Percentiles rank a stretch among this genome's conserved stretches.
Conservation (phyloP, 1,284 basidiomycete genomes). For the Abortiporus biennis region DNA sequence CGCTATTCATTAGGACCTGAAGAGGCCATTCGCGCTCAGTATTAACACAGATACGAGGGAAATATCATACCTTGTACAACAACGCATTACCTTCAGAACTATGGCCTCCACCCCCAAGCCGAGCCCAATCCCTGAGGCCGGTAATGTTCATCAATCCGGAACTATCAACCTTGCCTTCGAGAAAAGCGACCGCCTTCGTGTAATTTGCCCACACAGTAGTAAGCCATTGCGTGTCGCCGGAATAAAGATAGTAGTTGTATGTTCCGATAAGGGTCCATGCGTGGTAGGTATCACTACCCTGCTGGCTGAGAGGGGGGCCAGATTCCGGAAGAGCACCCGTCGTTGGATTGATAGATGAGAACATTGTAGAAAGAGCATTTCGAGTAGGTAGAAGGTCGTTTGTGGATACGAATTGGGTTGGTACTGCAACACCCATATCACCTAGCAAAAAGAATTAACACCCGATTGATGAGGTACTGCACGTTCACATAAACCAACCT, state of each 20-base stretch:
- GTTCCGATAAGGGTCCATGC: slow-evolving; percentile 41
- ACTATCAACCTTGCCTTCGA: slow-evolving; percentile 36
- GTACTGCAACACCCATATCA: slow-evolving; percentile 60
- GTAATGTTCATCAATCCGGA: slow-evolving; percentile 44
- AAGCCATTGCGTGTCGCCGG: slow-evolving; percentile 40
- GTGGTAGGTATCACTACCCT: slow-evolving; percentile 38
- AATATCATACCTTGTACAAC: slow-evolving; percentile 34
- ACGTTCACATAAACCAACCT: slow-evolving; percentile 22
- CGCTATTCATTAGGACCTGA: slow-evolving; percentile 39
- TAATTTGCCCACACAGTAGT: slow-evolving; percentile 43
- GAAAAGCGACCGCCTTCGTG: slow-evolving; percentile 39
- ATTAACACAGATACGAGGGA: background rate
- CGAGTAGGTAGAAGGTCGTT: slow-evolving; percentile 49
- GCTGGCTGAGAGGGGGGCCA: slow-evolving; percentile 50
- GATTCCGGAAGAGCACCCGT: slow-evolving; percentile 53
- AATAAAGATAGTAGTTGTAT: slow-evolving; percentile 39
- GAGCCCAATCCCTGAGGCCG: slow-evolving; percentile 42
- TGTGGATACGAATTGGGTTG: slow-evolving; percentile 54
- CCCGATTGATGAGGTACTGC: too few relatives aligned
- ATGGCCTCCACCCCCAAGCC: slow-evolving; percentile 39
- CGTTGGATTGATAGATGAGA: slow-evolving; percentile 40
- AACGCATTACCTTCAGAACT: slow-evolving; percentile 46
- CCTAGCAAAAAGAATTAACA: too few relatives aligned
- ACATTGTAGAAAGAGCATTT: slow-evolving; percentile 56
- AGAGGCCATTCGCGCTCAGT: slow-evolving; percentile 19